Conservation (phyloP, 2,329 filamentous ascomycete species). For the Colletotrichum lindemuthianum region DNA sequence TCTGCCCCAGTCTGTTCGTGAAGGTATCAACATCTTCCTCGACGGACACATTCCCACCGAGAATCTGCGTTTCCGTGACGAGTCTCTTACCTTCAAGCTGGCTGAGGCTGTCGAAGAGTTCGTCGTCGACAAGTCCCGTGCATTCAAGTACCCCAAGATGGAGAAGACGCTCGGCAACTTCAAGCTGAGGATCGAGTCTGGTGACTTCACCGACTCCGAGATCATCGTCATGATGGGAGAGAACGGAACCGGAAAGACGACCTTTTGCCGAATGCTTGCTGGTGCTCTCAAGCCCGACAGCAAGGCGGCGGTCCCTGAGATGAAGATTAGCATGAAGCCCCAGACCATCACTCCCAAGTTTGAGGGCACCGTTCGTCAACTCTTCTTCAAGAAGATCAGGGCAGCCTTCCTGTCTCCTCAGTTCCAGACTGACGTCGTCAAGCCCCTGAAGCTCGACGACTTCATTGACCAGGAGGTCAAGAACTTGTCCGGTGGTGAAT, state of each 20-base stretch:
- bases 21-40: constrained; percentile 99
- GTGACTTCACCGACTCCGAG: constrained; percentile 95
- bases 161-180: constrained; percentile 92
- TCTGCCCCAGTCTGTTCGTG: constrained; percentile 91
- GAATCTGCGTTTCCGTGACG: constrained; percentile 97
- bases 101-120: constrained; percentile 91
- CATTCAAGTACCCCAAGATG: constrained; percentile 90
- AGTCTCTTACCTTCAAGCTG: constrained; percentile 95
- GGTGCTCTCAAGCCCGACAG: constrained; percentile 93
- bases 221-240: constrained; percentile 99
- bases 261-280: constrained; percentile 95
- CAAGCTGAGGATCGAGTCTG: constrained; percentile 81
- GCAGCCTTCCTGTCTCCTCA: constrained; percentile 94
- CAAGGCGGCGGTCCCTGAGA: constrained; percentile 80
- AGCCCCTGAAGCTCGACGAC: constrained; percentile 98
- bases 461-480: constrained; percentile 99
- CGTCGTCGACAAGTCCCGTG: constrained; percentile 82
- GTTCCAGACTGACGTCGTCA: constrained; percentile 99
- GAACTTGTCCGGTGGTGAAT: constrained; percentile 98
- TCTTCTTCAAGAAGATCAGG: constrained; percentile 99
- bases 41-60: constrained; percentile 98
- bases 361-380: constrained; percentile 92
- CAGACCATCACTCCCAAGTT: constrained; percentile 99
- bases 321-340: constrained; percentile 99
- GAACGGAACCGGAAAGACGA: constrained; percentile 99